Percentiles rank a stretch among this genome's conserved stretches.
These are phyloP conservation scores for Fusarium equiseti DNA, from an alignment of 2,329 filamentous ascomycete genomes.

Conservation along the genomic window DNA sequence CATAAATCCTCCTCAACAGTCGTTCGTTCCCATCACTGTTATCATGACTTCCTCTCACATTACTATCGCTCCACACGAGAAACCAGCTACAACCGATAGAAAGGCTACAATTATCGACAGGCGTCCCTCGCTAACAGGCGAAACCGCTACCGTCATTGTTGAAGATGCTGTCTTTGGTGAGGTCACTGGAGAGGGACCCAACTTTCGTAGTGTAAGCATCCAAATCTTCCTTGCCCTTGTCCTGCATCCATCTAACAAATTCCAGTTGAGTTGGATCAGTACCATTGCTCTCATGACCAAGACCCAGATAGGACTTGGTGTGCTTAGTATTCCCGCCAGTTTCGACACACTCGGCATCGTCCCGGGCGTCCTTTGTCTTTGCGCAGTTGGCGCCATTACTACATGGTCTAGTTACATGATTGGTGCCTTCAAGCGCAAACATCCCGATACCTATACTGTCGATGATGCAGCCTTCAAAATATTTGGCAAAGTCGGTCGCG, in stretches of 20 bases:
- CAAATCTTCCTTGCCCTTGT: background rate
- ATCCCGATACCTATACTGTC: constrained; percentile 64
- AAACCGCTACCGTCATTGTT: background rate
- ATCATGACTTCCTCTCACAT: constrained; percentile 5
- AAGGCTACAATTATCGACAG: constrained; percentile 6
- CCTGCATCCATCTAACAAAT: constrained; percentile 3
- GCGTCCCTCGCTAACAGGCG: constrained; percentile 12
- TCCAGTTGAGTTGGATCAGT: constrained; percentile 58
- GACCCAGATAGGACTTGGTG: constrained; percentile 59
- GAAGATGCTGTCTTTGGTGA: constrained; percentile 43
- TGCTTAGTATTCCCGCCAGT: constrained; percentile 62
- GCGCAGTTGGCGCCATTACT: constrained; percentile 56
- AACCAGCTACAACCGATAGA: background rate
- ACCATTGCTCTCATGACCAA: constrained; percentile 60
- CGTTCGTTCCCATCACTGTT: background rate
- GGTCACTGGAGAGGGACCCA: constrained; percentile 44
- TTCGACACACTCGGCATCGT: constrained; percentile 61
- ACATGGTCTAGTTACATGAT: constrained; percentile 63
- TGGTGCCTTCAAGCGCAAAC: constrained; percentile 63
- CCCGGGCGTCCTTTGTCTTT: constrained; percentile 60
- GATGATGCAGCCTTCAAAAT: constrained; percentile 63
- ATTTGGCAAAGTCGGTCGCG: constrained; percentile 59
- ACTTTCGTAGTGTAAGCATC: constrained; percentile 47
- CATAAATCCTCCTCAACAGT: background rate
- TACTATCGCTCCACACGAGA: background rate